Evolutionary conservation across 352 stramenopile genomes (phyloP), one percentile per base, ranked within the genome.

Genomic region (Lagenidium sp.): DNA sequence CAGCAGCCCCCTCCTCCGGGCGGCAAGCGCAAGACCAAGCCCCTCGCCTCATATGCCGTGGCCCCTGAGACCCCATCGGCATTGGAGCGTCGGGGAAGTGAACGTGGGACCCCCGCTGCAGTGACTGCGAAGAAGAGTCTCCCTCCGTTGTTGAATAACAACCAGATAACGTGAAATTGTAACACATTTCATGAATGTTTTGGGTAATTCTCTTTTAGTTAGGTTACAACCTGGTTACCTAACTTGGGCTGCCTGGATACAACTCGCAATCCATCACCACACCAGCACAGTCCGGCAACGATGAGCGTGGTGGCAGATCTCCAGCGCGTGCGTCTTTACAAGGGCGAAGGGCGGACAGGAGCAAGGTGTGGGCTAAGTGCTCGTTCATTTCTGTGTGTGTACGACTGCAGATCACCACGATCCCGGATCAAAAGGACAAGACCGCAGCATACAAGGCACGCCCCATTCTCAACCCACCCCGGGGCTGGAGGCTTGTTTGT

Each of bases 391-490:
- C 28, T 32, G 31, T 54, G 47, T 47, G 28, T 7, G 30, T 44
- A 43, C 13, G 21, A 3, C 11, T 45, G 13, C 49, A 92, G 80
- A 85, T 89, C 38, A 63, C 65, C 22, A 63, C 58, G 31, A 63
- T 88, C 18, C 47, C 61, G 26, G 74, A 92, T 43, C 74, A 88
- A 39, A 89, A 89, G 53, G 72, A 86, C 41, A 89, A 89, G 49
- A 76, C 77, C 1, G 50, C 38, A 11, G 59, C 55, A 2, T 92
- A 92, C 68, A 92, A 92, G 72, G 72, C 71, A 22, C n/a, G n/a
- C n/a, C n/a, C n/a, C n/a, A n/a, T n/a, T n/a, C n/a, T n/a, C n/a
- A n/a, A n/a, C n/a, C n/a, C n/a, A n/a, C n/a, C n/a, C n/a, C n/a
- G n/a, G n/a, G n/a, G n/a, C n/a, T n/a, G n/a, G n/a, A n/a, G n/a